phyloP scores from a whole-genome alignment of 225 moss, liverwort and hornwort genomes.

The Takakia lepidozioides region DNA sequence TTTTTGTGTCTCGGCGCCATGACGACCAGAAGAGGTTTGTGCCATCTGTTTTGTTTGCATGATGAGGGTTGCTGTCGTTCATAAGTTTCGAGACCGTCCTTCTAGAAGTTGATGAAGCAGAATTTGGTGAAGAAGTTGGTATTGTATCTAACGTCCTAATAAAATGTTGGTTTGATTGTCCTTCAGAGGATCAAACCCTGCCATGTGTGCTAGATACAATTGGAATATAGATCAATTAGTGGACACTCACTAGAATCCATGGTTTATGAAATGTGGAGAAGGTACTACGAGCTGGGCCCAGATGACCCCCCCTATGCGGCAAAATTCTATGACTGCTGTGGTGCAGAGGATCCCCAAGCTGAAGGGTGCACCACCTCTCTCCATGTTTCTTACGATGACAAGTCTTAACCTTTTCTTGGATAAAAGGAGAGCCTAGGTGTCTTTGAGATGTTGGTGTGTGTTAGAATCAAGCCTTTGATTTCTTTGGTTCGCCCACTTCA shows the following conservation, averaged over 20 bases:
- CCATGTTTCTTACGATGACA: conserved; percentile 66
- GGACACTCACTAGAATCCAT: background rate
- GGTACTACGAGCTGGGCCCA: conserved; percentile 73
- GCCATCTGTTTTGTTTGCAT: no score
- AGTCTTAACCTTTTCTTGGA: conserved; percentile 8
- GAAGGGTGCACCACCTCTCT: conserved; percentile 47
- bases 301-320: conserved; percentile 71
- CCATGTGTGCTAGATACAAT: no score
- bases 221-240: no score
- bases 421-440: no score
- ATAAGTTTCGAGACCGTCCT: no score
- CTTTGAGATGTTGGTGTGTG: no score
- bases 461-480: no score
- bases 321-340: conserved; percentile 79
- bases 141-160: background rate
- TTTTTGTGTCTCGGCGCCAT: conserved; percentile 70
- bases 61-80: no score
- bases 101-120: no score
- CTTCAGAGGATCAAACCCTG: no score
- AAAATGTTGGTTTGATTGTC: background rate
- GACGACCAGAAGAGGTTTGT: conserved; percentile 79
- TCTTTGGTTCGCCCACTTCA: no score
- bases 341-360: conserved; percentile 61
- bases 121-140: background rate
- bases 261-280: conserved; percentile 13